These are phyloP conservation scores for Datura wrightii DNA, from an alignment of 257 asterid genomes.

Conservation along the genomic window DNA sequence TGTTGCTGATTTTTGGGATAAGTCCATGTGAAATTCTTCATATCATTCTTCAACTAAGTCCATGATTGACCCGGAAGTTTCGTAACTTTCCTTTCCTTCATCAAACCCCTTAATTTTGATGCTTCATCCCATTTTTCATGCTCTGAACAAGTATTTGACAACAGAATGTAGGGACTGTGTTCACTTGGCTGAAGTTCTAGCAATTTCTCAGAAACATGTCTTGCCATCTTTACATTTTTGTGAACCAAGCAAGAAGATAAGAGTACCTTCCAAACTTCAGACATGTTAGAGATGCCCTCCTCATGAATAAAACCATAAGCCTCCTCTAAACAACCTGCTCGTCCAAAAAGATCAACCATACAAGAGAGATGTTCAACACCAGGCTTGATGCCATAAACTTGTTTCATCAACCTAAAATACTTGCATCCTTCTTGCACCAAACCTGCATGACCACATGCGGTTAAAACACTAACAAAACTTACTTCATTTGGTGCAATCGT, in stretches of 20 bases:
- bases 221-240: slow-evolving; percentile 64
- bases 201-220: slow-evolving; percentile 62
- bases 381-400: slow-evolving; percentile 52
- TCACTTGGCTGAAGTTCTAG: slow-evolving; percentile 54
- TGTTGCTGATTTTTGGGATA: neutral
- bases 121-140: slow-evolving; percentile 65
- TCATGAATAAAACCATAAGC: slow-evolving; percentile 58
- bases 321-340: slow-evolving; percentile 67
- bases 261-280: slow-evolving; percentile 66
- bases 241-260: slow-evolving; percentile 69
- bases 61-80: slow-evolving; percentile 75
- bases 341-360: slow-evolving; percentile 78
- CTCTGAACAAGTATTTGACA: slow-evolving; percentile 64
- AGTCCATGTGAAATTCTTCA: neutral
- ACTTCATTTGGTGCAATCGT: slow-evolving; percentile 65
- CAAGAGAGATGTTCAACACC: slow-evolving; percentile 63
- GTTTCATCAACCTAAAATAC: slow-evolving; percentile 70
- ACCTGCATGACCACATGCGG: slow-evolving; percentile 84
- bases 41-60: slow-evolving; percentile 45
- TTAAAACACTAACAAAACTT: slow-evolving; percentile 65
- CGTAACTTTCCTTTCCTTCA: slow-evolving; percentile 52
- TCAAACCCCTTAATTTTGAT: slow-evolving; percentile 55
- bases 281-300: slow-evolving; percentile 49
- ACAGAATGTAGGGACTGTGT: slow-evolving; percentile 53
- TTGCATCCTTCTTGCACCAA: slow-evolving; percentile 68